Percentiles rank a stretch among this genome's conserved stretches.
Evolutionary conservation across 768 basidiomycete genomes (phyloP).

Genomic region (Gymnopilus junonius): DNA sequence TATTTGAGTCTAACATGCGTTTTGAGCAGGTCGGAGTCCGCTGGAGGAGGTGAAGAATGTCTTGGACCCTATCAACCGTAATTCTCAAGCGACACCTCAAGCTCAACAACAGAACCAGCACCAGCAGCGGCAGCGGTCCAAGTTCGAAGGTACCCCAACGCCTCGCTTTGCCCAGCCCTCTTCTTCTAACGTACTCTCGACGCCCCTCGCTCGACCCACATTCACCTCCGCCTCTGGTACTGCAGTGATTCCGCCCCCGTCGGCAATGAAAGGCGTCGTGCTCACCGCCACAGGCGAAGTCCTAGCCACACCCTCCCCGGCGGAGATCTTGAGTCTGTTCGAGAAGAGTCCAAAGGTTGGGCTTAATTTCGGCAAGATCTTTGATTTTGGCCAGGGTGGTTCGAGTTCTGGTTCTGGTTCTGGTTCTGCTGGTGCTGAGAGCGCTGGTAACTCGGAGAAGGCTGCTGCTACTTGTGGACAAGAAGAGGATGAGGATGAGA

Average conservation of each 20-base stretch:
- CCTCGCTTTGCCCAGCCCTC: constrained; percentile 35
- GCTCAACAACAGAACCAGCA: constrained; percentile 14
- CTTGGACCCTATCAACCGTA: constrained; percentile 50
- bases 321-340: constrained; percentile 69
- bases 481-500: constrained; percentile 25
- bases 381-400: constrained; percentile 75
- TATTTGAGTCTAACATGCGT: too few species aligned
- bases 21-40: constrained; percentile 50
- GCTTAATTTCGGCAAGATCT: constrained; percentile 79
- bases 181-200: constrained; percentile 42
- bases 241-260: too few species aligned
- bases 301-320: constrained; percentile 71
- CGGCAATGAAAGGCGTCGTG: constrained; percentile 79
- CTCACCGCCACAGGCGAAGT: constrained; percentile 79
- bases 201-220: constrained; percentile 50
- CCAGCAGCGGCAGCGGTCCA: constrained; percentile 20
- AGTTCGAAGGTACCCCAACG: constrained; percentile 29
- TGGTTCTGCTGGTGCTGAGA: too few species aligned
- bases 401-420: too few species aligned
- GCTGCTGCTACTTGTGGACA: not conserved
- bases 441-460: not conserved
- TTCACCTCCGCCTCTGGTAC: too few species aligned
- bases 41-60: constrained; percentile 80
- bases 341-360: constrained; percentile 71
- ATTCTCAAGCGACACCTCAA: constrained; percentile 3